A percentile compares a stretch with the other conserved stretches of the same genome.
phyloP scores from a whole-genome alignment of 2,329 filamentous ascomycete species.

The Hypoxylon sp. region DNA sequence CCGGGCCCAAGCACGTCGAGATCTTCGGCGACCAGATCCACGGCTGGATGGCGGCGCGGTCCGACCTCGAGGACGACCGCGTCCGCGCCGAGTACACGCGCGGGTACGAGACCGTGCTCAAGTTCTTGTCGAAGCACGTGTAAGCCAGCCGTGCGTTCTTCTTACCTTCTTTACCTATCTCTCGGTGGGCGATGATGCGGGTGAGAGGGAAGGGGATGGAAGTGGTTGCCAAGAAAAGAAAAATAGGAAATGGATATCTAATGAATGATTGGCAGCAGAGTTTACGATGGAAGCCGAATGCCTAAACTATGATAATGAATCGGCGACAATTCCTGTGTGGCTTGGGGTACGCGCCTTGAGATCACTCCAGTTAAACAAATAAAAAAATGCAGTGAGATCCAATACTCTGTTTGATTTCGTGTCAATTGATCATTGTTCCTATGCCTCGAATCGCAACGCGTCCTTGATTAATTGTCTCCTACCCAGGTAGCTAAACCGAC shows the following conservation, averaged over 20 bases:
- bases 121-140: constrained; percentile 67
- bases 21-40: constrained; percentile 75
- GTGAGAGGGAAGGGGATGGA: background rate
- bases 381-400: background rate
- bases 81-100: constrained; percentile 72
- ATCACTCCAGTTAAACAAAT: background rate
- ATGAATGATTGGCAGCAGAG: background rate
- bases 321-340: background rate
- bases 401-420: background rate
- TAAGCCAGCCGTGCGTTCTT: constrained; percentile 30
- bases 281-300: background rate
- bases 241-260: background rate
- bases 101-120: constrained; percentile 69
- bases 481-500: background rate
- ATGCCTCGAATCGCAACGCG: background rate
- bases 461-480: too few species aligned
- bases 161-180: background rate
- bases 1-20: constrained; percentile 70
- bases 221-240: background rate
- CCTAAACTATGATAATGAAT: constrained; percentile 14
- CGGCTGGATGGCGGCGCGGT: constrained; percentile 79
- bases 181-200: background rate
- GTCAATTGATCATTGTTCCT: background rate
- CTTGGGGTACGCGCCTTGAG: background rate
- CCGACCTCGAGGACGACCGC: constrained; percentile 66